phyloP scores from a whole-genome alignment of 352 stramenopile species.

The Pythium insidiosum region DNA sequence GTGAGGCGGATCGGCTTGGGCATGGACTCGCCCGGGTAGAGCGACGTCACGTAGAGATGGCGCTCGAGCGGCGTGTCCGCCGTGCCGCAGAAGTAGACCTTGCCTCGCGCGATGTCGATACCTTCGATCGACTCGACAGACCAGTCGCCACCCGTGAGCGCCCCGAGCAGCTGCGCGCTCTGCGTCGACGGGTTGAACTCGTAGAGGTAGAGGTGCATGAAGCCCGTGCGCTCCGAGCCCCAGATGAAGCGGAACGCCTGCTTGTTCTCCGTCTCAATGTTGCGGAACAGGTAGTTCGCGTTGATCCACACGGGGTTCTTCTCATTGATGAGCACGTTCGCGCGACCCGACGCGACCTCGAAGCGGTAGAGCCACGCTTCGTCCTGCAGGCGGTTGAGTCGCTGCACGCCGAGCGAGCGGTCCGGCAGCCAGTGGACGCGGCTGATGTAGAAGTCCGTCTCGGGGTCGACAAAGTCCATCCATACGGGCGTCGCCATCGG shows the following conservation, averaged over 20 bases:
- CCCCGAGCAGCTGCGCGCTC: constrained; percentile 33
- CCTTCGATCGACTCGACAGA: constrained; percentile 80
- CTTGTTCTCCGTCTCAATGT: constrained; percentile 67
- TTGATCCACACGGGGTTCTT: constrained; percentile 92
- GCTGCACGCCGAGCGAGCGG: constrained; percentile 88
- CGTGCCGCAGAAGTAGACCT: constrained; percentile 87
- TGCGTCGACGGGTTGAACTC: constrained; percentile 54
- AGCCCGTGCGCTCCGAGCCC: constrained; percentile 91
- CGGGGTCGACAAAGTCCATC: constrained; percentile 56
- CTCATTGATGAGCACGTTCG: constrained; percentile 84
- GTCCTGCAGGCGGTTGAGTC: constrained; percentile 76
- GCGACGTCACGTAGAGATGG: constrained; percentile 85
- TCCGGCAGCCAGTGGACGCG: constrained; percentile 94
- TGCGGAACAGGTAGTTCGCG: constrained; percentile 90
- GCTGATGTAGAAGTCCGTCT: constrained; percentile 87
- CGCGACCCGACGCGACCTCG: constrained; percentile 56
- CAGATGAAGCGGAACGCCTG: constrained; percentile 93
- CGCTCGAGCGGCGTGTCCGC: constrained; percentile 83
- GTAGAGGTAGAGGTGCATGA: constrained; percentile 95
- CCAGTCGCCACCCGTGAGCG: constrained; percentile 62
- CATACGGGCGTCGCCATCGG: constrained; percentile 43
- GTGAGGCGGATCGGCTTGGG: constrained; percentile 70
- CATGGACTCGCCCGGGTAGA: constrained; percentile 35
- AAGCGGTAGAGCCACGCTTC: constrained; percentile 70
- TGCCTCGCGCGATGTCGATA: constrained; percentile 67